These are phyloP conservation scores for Bondarzewia mesenterica DNA, from an alignment of 1,284 basidiomycete species.

Conservation along the genomic window DNA sequence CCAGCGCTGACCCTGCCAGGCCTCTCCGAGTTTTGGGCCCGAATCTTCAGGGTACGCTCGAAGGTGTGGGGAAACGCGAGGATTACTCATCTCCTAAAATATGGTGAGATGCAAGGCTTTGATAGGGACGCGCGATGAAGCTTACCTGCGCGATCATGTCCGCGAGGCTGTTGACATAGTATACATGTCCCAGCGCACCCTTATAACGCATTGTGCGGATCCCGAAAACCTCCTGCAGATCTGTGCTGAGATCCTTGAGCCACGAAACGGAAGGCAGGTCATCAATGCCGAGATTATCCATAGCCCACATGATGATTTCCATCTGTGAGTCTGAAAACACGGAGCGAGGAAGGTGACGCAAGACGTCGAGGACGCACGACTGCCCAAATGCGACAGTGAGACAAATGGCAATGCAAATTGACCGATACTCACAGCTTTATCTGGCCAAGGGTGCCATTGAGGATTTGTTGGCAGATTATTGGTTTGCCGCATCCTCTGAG, in stretches of 20 bases:
- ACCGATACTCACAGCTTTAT: background rate
- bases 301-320: conserved; percentile 7
- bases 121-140: too few species aligned
- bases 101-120: background rate
- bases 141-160: background rate
- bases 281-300: conserved; percentile 2
- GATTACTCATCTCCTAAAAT: conserved; percentile 1
- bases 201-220: conserved; percentile 3
- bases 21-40: background rate
- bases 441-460: background rate
- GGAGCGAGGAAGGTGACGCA: conserved; percentile 10
- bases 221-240: conserved; percentile 3
- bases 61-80: background rate
- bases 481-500: background rate
- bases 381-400: background rate
- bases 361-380: conserved; percentile 9
- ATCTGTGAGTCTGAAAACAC: conserved; percentile 11
- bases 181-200: background rate
- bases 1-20: background rate
- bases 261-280: conserved; percentile 3
- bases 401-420: background rate
- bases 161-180: background rate
- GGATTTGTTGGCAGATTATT: background rate
- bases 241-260: background rate
- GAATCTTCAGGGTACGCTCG: background rate